Evolutionary conservation across 176 grass and related monocot species (phyloP).

Genomic region (Eragrostis curvula): DNA sequence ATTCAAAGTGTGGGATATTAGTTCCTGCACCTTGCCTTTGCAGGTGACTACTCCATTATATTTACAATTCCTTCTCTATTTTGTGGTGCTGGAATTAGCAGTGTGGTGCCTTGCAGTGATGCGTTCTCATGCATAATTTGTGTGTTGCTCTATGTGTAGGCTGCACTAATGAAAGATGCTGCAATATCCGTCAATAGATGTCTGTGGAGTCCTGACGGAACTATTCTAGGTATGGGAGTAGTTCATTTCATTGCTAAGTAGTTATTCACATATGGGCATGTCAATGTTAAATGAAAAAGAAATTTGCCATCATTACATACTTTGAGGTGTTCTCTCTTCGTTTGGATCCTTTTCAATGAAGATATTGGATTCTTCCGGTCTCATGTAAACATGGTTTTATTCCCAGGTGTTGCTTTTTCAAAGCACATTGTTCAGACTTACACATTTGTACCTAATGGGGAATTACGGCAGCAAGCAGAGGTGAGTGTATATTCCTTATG

Average conservation of each 20-base stretch:
- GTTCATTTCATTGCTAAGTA: conserved; percentile 21
- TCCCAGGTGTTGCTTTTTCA: conserved; percentile 95
- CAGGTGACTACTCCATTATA: conserved; percentile 61
- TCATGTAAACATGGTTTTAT: conserved; percentile 39
- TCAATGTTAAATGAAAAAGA: not conserved
- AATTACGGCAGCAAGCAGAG: conserved; percentile 91
- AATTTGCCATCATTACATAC: conserved; percentile 18
- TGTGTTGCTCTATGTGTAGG: conserved; percentile 51
- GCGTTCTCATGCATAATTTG: conserved; percentile 27
- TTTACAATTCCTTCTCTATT: conserved; percentile 25
- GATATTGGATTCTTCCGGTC: not conserved
- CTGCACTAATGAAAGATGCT: conserved; percentile 97
- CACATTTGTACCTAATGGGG: conserved; percentile 79
- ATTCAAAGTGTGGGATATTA: conserved; percentile 99
- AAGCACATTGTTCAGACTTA: conserved; percentile 99
- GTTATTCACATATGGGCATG: not conserved
- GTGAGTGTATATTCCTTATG: conserved; percentile 46
- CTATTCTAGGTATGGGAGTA: conserved; percentile 69
- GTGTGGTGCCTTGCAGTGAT: not conserved
- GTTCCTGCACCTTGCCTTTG: conserved; percentile 76
- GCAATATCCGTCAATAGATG: conserved; percentile 98
- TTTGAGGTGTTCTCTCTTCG: conserved; percentile 5
- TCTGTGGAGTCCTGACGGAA: conserved; percentile 96
- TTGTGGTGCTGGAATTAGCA: conserved; percentile 36
- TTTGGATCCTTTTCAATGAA: conserved; percentile 7